A percentile compares a stretch with the other conserved stretches of the same genome.
Evolutionary conservation across 2,329 filamentous ascomycete species (phyloP).

Genomic region (Thielaviopsis ethacetica): DNA sequence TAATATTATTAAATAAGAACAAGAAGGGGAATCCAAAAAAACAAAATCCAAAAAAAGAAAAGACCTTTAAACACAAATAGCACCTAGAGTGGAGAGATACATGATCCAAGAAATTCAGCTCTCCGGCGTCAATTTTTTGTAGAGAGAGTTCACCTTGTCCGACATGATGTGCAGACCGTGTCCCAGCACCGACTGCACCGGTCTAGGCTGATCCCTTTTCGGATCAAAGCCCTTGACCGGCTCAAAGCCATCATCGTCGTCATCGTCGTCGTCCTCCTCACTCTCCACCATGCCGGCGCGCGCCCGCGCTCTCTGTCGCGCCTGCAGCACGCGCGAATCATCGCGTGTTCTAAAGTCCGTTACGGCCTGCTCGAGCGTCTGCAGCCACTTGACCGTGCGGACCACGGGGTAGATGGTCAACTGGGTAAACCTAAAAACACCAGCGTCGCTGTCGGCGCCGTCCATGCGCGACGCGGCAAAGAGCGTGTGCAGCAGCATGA

Average conservation of each 20-base stretch:
- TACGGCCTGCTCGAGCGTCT: background rate
- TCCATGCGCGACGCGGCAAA: background rate
- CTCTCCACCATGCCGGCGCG: background rate
- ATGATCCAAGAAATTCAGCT: background rate
- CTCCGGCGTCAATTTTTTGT: background rate
- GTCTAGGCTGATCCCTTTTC: background rate
- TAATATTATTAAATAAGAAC: background rate
- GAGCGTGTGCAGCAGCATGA: constrained; percentile 3
- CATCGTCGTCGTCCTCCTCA: background rate
- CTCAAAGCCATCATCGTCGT: constrained; percentile 7
- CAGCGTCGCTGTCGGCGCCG: background rate
- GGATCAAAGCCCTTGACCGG: constrained; percentile 8
- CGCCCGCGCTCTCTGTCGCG: background rate
- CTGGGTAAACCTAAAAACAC: background rate
- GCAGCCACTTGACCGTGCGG: background rate
- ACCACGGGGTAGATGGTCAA: background rate
- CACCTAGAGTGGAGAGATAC: background rate
- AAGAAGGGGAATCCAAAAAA: background rate
- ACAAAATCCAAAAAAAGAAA: background rate
- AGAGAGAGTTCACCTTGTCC: background rate
- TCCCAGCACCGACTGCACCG: background rate
- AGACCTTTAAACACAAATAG: background rate
- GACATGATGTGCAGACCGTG: background rate
- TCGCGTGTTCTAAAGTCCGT: background rate
- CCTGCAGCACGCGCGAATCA: background rate